Conservation (phyloP, 2,329 filamentous ascomycete genomes). For the Sclerotiophoma versabilis region DNA sequence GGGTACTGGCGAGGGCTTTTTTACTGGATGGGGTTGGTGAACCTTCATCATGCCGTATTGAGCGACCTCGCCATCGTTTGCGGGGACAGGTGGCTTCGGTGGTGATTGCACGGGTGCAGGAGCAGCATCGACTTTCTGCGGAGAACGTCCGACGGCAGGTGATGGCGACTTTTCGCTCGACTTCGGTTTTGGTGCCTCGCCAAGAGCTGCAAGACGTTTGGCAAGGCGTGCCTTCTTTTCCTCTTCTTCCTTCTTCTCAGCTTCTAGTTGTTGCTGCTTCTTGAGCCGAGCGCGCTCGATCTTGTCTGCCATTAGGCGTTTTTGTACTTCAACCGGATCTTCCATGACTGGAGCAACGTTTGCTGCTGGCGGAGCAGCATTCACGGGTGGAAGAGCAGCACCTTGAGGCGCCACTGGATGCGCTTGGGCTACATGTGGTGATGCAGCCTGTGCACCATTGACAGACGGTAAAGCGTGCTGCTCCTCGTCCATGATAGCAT, state of each 20-base stretch:
- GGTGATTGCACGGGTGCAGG: constrained; percentile 52
- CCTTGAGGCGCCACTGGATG: constrained; percentile 48
- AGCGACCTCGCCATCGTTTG: constrained; percentile 63
- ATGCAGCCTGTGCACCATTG: constrained; percentile 38
- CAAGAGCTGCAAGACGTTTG: constrained; percentile 74
- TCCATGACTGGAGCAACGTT: constrained; percentile 60
- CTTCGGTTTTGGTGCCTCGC: constrained; percentile 57
- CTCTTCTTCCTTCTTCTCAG: constrained; percentile 76
- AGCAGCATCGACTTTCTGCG: constrained; percentile 55
- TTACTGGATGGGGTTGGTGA: constrained; percentile 62
- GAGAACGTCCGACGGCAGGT: constrained; percentile 38
- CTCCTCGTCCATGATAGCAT: constrained; percentile 34
- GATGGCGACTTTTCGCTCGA: constrained; percentile 50
- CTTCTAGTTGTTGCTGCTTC: constrained; percentile 61
- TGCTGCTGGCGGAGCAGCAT: constrained; percentile 34
- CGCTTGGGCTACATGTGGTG: constrained; percentile 41
- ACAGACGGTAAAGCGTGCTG: constrained; percentile 42
- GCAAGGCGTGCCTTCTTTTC: constrained; percentile 73
- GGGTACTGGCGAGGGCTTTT: constrained; percentile 31
- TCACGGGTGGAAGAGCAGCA: constrained; percentile 36
- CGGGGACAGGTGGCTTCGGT: constrained; percentile 65
- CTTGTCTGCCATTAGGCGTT: constrained; percentile 73
- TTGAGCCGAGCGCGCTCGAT: constrained; percentile 73
- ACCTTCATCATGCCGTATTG: constrained; percentile 70
- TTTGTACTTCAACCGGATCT: constrained; percentile 69